Evolutionary conservation across 257 asterid genomes (phyloP), one percentile per base, ranked within the genome.

Genomic region (Coffea canephora): DNA sequence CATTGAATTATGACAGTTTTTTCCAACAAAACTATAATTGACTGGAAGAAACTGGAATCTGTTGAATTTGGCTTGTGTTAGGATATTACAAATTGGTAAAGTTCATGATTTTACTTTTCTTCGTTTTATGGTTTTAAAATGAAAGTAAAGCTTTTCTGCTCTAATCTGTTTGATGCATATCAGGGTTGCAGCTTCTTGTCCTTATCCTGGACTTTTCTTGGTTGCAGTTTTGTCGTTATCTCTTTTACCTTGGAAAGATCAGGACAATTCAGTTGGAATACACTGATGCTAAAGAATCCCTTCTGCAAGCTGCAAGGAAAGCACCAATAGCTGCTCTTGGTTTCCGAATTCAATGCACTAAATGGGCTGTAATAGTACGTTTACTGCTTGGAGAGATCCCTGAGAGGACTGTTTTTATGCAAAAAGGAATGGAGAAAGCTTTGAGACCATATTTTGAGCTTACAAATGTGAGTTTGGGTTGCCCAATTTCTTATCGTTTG

Each of bases 241-340:
- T 94, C 75, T 94, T 94, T 85, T 94, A 93, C 84, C 94, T 94
- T 68, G 98, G 98, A 79, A 94, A 94, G 88, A 94, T 94, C 85
- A 90, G 98, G 82, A 93, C 98, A 74, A 94, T 94, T 84, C 98
- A 93, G 86, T 83, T 94, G 82, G 98, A 94, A 81, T 94, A 94
- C 86, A 94, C 98, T 79, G 98, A 94, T 89, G 97, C 98, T 72
- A 94, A 93, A 82, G 98, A 94, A 74, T 90, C 97, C 77, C 97
- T 94, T 74, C 92, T 94, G 82, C 98, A 94, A 94, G 98, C 96
- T 77, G 97, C 97, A 68, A 83, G 96, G 76, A 94, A 94, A 87
- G 97, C 98, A 67, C 98, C 98, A 67, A 75, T 82, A 72, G 94
- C 97, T 74, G 97, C 98, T 82, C 91, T 93, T 77, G 94, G 95